Percentiles rank a stretch among this genome's conserved stretches.
Conservation (phyloP, 257 asterid genomes). For the Perilla frutescens region DNA sequence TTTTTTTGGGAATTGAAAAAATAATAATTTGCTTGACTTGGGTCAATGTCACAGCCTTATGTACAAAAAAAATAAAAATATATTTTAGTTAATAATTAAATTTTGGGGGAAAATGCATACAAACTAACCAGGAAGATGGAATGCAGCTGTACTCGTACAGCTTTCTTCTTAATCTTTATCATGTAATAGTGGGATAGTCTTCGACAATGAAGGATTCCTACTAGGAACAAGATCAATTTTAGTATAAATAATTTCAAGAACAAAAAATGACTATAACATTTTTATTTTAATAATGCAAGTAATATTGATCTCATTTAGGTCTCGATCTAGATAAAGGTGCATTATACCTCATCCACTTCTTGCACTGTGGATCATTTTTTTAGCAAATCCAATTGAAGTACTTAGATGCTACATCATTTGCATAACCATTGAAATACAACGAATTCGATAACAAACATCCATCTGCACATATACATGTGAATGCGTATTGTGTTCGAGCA, state of each 20-base stretch:
- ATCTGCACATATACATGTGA: too few species aligned
- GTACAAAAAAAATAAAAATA: neutral
- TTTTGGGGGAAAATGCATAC: neutral
- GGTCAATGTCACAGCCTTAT: neutral
- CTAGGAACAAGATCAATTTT: neutral
- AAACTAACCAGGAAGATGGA: neutral
- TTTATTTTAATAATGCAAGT: neutral
- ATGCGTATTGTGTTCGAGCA: neutral
- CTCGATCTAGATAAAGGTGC: neutral
- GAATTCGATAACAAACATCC: too few species aligned
- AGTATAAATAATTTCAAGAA: neutral
- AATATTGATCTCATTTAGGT: neutral
- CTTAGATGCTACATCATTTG: too few species aligned
- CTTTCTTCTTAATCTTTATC: neutral
- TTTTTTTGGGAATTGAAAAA: neutral
- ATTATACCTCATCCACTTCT: neutral
- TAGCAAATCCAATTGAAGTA: too few species aligned
- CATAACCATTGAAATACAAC: too few species aligned
- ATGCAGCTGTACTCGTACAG: conserved; percentile 12
- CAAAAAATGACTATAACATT: neutral
- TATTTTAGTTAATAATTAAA: neutral
- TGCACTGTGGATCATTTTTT: too few species aligned
- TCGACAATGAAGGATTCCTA: conserved; percentile 25
- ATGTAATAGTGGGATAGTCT: neutral
- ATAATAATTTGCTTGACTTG: neutral